Evolutionary conservation across 2,329 filamentous ascomycete species (phyloP).

Genomic region (Fusarium decemcellulare): DNA sequence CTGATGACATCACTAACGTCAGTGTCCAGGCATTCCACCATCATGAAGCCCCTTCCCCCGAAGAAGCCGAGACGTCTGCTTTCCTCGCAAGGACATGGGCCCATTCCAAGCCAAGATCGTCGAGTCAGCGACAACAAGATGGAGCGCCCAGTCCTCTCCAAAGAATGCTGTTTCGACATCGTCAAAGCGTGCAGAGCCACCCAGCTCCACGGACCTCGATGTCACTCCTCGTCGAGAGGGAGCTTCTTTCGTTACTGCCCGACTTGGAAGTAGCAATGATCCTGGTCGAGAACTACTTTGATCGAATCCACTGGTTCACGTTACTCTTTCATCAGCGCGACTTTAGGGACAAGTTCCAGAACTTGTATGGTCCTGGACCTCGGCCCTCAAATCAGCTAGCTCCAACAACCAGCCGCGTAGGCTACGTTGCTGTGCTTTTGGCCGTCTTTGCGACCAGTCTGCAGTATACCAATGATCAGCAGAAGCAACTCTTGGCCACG

Average conservation of each 20-base stretch:
- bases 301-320: constrained; percentile 57
- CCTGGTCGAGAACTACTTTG: constrained; percentile 54
- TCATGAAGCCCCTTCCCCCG: constrained; percentile 26
- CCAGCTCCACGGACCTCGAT: not conserved
- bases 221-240: not conserved
- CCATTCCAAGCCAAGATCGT: not conserved
- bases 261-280: constrained; percentile 38
- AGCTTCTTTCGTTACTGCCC: constrained; percentile 39
- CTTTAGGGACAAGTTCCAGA: constrained; percentile 40
- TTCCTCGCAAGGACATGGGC: constrained; percentile 20
- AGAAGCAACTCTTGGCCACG: not conserved
- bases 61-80: constrained; percentile 32
- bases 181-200: not conserved
- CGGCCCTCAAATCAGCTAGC: not conserved
- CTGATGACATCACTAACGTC: not conserved
- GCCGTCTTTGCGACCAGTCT: constrained; percentile 33
- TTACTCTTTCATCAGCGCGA: constrained; percentile 53
- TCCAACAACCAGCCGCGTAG: not conserved
- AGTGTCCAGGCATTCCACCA: constrained; percentile 35
- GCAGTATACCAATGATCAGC: constrained; percentile 7
- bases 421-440: constrained; percentile 24
- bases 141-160: not conserved
- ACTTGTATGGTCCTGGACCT: constrained; percentile 15
- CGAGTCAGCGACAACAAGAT: not conserved
- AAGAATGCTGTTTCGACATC: not conserved